Evolutionary conservation across 1,284 basidiomycete species (phyloP).

Genomic region (Puccinia novopanici): DNA sequence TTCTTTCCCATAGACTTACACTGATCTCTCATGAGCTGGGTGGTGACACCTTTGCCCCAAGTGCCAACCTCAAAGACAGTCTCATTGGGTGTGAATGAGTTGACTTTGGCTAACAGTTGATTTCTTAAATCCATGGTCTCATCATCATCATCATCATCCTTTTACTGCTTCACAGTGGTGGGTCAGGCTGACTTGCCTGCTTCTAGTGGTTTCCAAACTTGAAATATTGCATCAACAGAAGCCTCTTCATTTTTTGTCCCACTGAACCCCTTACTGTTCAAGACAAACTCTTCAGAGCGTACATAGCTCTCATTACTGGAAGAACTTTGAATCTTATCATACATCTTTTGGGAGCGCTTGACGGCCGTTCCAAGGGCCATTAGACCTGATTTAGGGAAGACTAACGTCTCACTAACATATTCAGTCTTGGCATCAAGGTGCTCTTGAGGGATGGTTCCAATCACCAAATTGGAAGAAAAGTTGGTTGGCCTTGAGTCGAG

Average conservation of each 20-base stretch:
- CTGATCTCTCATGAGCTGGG: conserved; percentile 82
- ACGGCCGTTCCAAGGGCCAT: conserved; percentile 79
- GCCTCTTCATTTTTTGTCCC: conserved; percentile 68
- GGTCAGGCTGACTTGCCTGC: conserved; percentile 56
- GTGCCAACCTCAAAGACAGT: conserved; percentile 89
- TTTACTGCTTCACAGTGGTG: conserved; percentile 55
- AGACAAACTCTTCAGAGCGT: conserved; percentile 82
- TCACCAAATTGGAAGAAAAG: conserved; percentile 63
- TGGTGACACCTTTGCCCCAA: conserved; percentile 69
- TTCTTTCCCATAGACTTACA: conserved; percentile 72
- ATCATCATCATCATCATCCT: conserved; percentile 47
- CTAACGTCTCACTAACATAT: conserved; percentile 71
- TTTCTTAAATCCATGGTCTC: conserved; percentile 66
- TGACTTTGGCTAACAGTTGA: conserved; percentile 73
- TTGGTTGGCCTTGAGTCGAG: conserved; percentile 38
- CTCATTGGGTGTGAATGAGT: conserved; percentile 79
- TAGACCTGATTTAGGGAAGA: conserved; percentile 69
- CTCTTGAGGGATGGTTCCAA: conserved; percentile 82
- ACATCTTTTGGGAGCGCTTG: conserved; percentile 86
- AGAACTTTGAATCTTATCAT: conserved; percentile 87
- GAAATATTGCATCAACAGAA: conserved; percentile 69
- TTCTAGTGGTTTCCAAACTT: conserved; percentile 60
- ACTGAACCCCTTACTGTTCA: conserved; percentile 65
- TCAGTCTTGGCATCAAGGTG: conserved; percentile 80
- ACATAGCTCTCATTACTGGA: conserved; percentile 82